phyloP scores from a whole-genome alignment of 805 yeast species.

The Candida boidinii region DNA sequence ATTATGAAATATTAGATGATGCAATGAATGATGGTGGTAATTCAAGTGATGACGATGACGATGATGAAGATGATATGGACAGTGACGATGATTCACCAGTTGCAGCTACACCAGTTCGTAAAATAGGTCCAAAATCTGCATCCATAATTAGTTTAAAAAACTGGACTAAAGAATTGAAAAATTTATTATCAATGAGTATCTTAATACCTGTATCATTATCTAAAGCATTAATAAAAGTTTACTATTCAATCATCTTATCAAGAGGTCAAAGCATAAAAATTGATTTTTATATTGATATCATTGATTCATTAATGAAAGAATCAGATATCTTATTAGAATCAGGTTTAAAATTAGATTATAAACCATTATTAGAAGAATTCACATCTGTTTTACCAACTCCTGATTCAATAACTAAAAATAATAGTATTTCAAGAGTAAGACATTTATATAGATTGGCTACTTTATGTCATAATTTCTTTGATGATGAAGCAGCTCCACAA shows the following conservation, averaged over 20 bases:
- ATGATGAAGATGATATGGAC: constrained; percentile 30
- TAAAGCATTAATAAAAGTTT: constrained; percentile 55
- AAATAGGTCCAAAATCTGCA: constrained; percentile 57
- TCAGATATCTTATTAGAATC: constrained; percentile 27
- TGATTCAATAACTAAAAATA: constrained; percentile 36
- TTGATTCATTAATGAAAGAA: constrained; percentile 48
- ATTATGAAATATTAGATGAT: constrained; percentile 16
- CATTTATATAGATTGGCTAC: constrained; percentile 44
- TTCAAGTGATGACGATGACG: constrained; percentile 26
- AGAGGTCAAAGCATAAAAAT: constrained; percentile 63
- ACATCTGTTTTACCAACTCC: constrained; percentile 34
- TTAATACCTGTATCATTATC: constrained; percentile 66
- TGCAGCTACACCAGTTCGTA: constrained; percentile 43
- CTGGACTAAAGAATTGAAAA: constrained; percentile 81
- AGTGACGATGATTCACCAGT: constrained; percentile 33
- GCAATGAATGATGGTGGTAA: constrained; percentile 21
- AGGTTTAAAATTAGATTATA: constrained; percentile 45
- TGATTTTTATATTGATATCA: constrained; percentile 51
- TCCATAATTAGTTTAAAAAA: constrained; percentile 67
- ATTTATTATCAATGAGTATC: constrained; percentile 71
- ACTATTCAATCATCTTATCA: constrained; percentile 60
- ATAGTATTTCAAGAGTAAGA: constrained; percentile 41
- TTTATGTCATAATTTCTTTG: constrained; percentile 47
- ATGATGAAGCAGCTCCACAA: constrained; percentile 34
- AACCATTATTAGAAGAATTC: constrained; percentile 30